Conservation (phyloP, 2,329 filamentous ascomycete species). For the Calonectria leucothoes region DNA sequence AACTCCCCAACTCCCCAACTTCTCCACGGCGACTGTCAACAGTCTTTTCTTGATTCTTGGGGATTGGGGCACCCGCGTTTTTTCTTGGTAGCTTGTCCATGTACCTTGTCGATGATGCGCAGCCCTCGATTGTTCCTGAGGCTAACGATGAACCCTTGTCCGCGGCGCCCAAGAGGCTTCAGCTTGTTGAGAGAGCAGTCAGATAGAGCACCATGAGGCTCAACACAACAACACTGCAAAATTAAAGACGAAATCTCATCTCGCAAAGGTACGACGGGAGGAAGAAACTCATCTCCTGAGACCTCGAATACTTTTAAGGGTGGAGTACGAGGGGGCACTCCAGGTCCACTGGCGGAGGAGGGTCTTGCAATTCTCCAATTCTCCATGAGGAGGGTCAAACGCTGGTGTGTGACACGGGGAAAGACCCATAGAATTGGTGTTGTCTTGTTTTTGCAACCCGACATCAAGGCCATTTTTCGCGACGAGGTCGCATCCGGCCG, state of each 20-base stretch:
- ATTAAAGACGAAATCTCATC: not conserved
- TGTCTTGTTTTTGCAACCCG: not conserved
- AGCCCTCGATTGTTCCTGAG: not conserved
- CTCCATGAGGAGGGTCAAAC: constrained; percentile 1
- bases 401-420: not conserved
- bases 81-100: not conserved
- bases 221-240: not conserved
- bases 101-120: not conserved
- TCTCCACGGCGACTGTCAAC: not conserved
- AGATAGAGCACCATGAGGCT: not conserved
- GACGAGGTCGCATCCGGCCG: not conserved
- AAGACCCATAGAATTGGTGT: not conserved
- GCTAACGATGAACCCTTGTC: not conserved
- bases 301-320: not conserved
- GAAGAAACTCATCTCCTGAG: not conserved
- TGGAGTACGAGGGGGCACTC: not conserved
- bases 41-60: not conserved
- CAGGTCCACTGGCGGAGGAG: not conserved
- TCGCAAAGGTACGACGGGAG: not conserved
- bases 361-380: constrained; percentile 5
- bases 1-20: constrained; percentile 3
- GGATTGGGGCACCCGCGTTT: constrained; percentile 4
- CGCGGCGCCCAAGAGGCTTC: not conserved
- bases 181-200: not conserved
- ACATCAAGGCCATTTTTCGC: not conserved